phyloP scores from a whole-genome alignment of 352 stramenopile species.

The Aphanomyces invadans region DNA sequence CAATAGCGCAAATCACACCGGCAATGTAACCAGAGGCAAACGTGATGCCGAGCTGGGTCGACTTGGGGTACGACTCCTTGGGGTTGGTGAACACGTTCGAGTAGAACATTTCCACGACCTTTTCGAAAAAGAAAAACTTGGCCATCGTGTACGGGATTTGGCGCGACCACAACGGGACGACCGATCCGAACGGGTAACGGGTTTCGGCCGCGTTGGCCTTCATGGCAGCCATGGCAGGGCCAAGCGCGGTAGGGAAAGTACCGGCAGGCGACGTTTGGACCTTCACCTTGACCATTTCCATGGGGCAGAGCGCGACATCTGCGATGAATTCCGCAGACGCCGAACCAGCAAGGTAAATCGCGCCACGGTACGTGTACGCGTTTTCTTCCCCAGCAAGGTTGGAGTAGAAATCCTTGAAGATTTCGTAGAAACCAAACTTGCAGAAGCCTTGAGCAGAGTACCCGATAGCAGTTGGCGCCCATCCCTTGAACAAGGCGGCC shows the following conservation, averaged over 20 bases:
- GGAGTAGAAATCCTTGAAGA: constrained; percentile 93
- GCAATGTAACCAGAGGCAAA: constrained; percentile 98
- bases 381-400: constrained; percentile 87
- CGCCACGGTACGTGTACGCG: constrained; percentile 87
- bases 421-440: constrained; percentile 94
- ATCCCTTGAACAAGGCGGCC: constrained; percentile 84
- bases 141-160: constrained; percentile 99
- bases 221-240: constrained; percentile 81
- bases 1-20: constrained; percentile 98
- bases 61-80: constrained; percentile 88
- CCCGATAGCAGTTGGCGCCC: constrained; percentile 85
- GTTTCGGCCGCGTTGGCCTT: constrained; percentile 79
- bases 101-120: constrained; percentile 84
- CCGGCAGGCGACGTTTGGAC: constrained; percentile 86
- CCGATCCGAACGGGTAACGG: constrained; percentile 87
- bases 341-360: constrained; percentile 88
- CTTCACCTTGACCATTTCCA: constrained; percentile 95
- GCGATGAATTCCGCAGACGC: constrained; percentile 92
- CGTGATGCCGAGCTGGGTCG: constrained; percentile 93
- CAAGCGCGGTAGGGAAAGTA: constrained; percentile 86
- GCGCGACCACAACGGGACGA: constrained; percentile 85
- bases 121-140: constrained; percentile 98
- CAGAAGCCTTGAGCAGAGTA: constrained; percentile 87
- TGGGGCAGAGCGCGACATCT: constrained; percentile 89
- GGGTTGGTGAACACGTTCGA: constrained; percentile 86